phyloP scores from a whole-genome alignment of 768 basidiomycete species.

The Galerina marginata region DNA sequence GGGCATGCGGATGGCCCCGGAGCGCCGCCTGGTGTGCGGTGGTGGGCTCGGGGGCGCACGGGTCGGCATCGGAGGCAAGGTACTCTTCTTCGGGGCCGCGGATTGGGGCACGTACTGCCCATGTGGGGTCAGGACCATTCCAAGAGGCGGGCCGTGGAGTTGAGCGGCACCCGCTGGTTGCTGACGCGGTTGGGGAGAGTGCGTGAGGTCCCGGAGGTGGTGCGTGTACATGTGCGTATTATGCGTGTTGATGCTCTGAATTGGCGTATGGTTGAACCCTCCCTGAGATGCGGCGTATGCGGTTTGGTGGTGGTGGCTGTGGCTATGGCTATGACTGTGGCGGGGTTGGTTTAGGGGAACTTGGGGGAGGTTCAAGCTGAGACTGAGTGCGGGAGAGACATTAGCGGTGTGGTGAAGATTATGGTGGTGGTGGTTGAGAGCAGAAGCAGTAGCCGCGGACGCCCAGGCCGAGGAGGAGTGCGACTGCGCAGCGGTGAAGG shows the following conservation, averaged over 20 bases:
- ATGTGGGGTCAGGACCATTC: too few species aligned
- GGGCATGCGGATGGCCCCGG: conserved; percentile 30
- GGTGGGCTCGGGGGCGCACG: conserved; percentile 6
- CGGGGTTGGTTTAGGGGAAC: not conserved
- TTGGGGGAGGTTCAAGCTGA: not conserved
- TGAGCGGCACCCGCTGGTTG: conserved; percentile 6
- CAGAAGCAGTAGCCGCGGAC: conserved; percentile 10
- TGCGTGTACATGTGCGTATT: conserved; percentile 31
- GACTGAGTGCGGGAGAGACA: conserved; percentile 10
- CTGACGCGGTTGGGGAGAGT: conserved; percentile 1
- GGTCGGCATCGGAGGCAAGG: not conserved
- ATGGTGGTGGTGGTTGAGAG: conserved; percentile 1
- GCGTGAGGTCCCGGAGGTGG: conserved; percentile 25
- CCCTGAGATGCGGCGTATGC: conserved; percentile 5
- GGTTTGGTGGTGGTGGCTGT: conserved; percentile 14
- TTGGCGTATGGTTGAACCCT: conserved; percentile 12
- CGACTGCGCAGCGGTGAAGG: conserved; percentile 35
- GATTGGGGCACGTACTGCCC: not conserved
- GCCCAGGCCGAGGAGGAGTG: conserved; percentile 29
- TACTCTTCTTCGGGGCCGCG: not conserved
- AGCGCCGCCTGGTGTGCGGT: conserved; percentile 14
- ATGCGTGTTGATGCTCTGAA: conserved; percentile 27
- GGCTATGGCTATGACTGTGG: not conserved
- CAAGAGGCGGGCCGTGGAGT: not conserved
- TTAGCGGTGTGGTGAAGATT: conserved; percentile 18